These are phyloP conservation scores for Sporothrix globosa DNA, from an alignment of 2,329 filamentous ascomycete species.

Conservation along the genomic window DNA sequence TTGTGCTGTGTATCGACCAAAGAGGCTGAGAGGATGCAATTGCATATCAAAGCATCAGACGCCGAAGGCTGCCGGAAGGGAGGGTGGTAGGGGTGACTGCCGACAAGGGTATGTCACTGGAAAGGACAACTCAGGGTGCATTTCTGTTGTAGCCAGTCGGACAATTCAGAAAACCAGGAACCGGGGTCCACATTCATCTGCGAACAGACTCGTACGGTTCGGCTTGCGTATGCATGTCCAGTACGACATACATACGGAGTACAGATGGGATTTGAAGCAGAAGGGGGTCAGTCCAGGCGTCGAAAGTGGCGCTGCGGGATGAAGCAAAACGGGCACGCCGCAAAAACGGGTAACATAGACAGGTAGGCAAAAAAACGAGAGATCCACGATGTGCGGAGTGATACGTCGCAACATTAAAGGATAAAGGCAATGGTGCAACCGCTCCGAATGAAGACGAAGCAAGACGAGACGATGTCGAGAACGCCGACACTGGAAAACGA, in stretches of 20 bases:
- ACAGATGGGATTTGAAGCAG: slow-evolving; percentile 11
- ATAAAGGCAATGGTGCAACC: too few relatives aligned
- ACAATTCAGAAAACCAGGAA: slow-evolving; percentile 29
- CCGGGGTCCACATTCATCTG: slow-evolving; percentile 22
- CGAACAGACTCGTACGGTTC: slow-evolving; percentile 11
- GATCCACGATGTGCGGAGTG: neutral
- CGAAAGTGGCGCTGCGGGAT: slow-evolving; percentile 10
- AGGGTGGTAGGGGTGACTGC: slow-evolving; percentile 28
- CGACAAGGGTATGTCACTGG: slow-evolving; percentile 26
- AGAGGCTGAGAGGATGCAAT: slow-evolving; percentile 26
- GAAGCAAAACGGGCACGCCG: slow-evolving; percentile 23
- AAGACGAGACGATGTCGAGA: slow-evolving; percentile 15
- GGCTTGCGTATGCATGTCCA: slow-evolving; percentile 12
- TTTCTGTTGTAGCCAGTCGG: slow-evolving; percentile 32
- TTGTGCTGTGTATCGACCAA: slow-evolving; percentile 21
- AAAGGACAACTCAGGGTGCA: slow-evolving; percentile 4
- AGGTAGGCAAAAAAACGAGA: neutral
- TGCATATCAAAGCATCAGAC: slow-evolving; percentile 29
- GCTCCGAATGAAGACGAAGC: neutral
- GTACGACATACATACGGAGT: too few relatives aligned
- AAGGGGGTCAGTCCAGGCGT: slow-evolving; percentile 17
- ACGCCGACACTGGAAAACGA: neutral
- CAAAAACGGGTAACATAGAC: slow-evolving; percentile 7
- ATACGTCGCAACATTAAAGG: too few relatives aligned
- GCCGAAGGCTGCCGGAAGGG: slow-evolving; percentile 19